phyloP scores from a whole-genome alignment of 1,139 yeast species.

The Hyphopichia khmerensis region DNA sequence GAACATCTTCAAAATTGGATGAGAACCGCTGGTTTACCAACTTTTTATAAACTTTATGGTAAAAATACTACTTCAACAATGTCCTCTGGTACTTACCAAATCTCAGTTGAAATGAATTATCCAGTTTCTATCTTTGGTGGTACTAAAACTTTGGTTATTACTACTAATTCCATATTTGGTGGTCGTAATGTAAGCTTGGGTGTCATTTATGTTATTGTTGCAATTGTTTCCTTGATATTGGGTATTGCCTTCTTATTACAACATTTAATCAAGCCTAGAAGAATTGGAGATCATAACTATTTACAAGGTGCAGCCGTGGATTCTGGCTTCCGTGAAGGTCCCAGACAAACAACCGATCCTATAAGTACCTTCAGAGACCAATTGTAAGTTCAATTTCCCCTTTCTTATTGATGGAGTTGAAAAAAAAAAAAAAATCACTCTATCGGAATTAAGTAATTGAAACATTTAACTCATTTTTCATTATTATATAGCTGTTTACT shows the following conservation, averaged over 20 bases:
- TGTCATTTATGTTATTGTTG: slow-evolving; percentile 64
- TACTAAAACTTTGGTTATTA: slow-evolving; percentile 61
- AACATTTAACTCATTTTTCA: no score
- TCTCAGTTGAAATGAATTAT: slow-evolving; percentile 63
- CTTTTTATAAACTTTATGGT: slow-evolving; percentile 65
- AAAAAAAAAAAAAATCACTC: no score
- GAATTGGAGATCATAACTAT: slow-evolving; percentile 47
- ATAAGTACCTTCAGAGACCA: slow-evolving; percentile 25
- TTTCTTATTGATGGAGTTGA: no score
- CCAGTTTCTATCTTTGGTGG: slow-evolving; percentile 73
- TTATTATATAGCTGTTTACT: no score
- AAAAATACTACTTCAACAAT: slow-evolving; percentile 51
- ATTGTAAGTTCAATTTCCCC: slow-evolving; percentile 12
- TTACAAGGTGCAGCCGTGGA: slow-evolving; percentile 23
- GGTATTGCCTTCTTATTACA: slow-evolving; percentile 48
- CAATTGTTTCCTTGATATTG: slow-evolving; percentile 48
- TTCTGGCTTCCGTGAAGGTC: slow-evolving; percentile 7
- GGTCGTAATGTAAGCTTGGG: slow-evolving; percentile 71
- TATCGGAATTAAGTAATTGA: no score
- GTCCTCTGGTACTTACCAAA: slow-evolving; percentile 57
- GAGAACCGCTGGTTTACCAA: slow-evolving; percentile 78
- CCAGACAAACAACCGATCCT: slow-evolving; percentile 7
- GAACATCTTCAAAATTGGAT: slow-evolving; percentile 70
- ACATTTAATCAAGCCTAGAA: slow-evolving; percentile 46
- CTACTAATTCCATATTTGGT: slow-evolving; percentile 68